Evolutionary conservation across 176 grass and related monocot genomes (phyloP), one percentile per base, ranked within the genome.

Genomic region (Ensete glaucum): DNA sequence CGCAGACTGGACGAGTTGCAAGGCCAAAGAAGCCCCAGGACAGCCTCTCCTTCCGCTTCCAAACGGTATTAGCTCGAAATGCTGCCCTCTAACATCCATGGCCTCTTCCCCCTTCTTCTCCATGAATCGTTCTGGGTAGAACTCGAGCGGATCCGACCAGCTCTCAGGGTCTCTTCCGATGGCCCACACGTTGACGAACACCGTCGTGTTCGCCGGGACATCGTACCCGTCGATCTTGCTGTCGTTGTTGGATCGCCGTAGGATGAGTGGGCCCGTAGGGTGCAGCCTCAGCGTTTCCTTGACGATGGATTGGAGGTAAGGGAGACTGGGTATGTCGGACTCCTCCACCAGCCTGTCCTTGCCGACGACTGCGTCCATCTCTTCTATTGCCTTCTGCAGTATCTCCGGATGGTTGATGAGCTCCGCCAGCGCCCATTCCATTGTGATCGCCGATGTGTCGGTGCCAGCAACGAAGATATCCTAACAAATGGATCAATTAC

Each of bases 371-470:
- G 15, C 17, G 75, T 96, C 92, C 16, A 96, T 77, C 82, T 96
- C 92, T 6, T 10, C 1, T 1, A 17, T 17, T 1, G 81, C 72
- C 72, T 85, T 96, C 20, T 17, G 73, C 9, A 96, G 79, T 1
- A 77, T 24, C 17, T 84, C 70, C 15, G 83, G 88, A 62, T 90
- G 72, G 83, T 83, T 90, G 64, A 96, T 64, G 26, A 96, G 83
- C 83, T 96, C 91, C 11, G 86, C 82, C 62, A 96, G 50, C 58
- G 87, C 87, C 91, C 91, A 96, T 81, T 90, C 91, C 3, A 90
- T 81, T 75, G 86, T 90, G 3, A 82, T 72, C 11, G 88, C 85
- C 49, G 85, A 83, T 8, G 91, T 85, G 75, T 87, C 85, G 0
- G 91, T 85, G 0, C 91, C 91, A 0, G 85, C 91, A 0, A 73